Evolutionary conservation across 306 rosid species (phyloP).

Genomic region (Vigna radiata): DNA sequence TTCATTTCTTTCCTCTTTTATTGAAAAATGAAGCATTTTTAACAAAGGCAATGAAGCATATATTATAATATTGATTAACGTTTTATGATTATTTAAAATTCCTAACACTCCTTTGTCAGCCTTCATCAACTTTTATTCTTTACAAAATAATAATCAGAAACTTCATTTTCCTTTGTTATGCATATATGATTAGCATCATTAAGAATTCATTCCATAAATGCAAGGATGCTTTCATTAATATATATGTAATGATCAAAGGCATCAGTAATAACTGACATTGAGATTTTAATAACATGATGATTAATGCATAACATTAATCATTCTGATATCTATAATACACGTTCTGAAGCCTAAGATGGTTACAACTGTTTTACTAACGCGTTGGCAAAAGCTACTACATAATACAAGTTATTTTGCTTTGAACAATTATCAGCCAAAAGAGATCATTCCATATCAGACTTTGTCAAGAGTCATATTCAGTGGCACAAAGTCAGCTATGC

Average conservation of each 20-base stretch:
- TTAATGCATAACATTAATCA: neutral
- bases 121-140: too few relatives aligned
- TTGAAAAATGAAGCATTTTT: too few relatives aligned
- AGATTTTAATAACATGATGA: neutral
- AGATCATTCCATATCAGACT: conserved; percentile 26
- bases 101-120: too few relatives aligned
- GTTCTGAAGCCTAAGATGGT: neutral
- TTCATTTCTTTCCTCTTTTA: too few relatives aligned
- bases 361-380: neutral
- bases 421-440: conserved; percentile 2
- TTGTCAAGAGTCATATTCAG: neutral
- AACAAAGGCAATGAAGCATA: too few relatives aligned
- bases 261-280: neutral
- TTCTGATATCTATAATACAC: neutral
- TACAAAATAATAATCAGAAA: too few relatives aligned
- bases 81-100: too few relatives aligned
- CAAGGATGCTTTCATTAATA: neutral
- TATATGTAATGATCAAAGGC: neutral
- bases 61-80: too few relatives aligned
- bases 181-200: too few relatives aligned
- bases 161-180: too few relatives aligned
- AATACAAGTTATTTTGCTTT: neutral
- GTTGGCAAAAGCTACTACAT: neutral
- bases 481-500: conserved; percentile 12
- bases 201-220: neutral